Evolutionary conservation across 2,329 filamentous ascomycete species (phyloP).

Genomic region (Aspergillus persii): DNA sequence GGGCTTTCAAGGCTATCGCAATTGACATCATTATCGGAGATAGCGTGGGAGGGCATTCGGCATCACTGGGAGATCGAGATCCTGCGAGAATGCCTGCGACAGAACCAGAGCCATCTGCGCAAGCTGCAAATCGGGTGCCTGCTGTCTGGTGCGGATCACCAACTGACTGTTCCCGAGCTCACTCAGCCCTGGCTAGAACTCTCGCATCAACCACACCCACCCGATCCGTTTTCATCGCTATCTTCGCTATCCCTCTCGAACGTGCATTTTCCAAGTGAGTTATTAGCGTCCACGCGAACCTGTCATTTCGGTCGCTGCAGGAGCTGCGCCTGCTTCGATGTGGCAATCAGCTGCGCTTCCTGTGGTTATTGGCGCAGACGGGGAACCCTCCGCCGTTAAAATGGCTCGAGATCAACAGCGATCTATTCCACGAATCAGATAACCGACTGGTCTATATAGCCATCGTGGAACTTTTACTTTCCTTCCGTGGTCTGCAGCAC

Average conservation of each 20-base stretch:
- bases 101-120: not conserved
- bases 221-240: not conserved
- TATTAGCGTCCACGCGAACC: not conserved
- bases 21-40: not conserved
- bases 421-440: not conserved
- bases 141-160: not conserved
- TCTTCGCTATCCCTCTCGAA: not conserved
- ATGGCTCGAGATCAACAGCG: not conserved
- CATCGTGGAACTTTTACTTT: constrained; percentile 11
- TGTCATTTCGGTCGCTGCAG: not conserved
- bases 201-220: not conserved
- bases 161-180: not conserved
- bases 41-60: not conserved
- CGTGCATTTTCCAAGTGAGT: not conserved
- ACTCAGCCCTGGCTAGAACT: not conserved
- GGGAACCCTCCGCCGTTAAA: not conserved
- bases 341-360: not conserved
- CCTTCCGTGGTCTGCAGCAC: constrained; percentile 13
- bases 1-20: not conserved
- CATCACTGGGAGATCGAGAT: not conserved
- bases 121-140: not conserved
- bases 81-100: not conserved
- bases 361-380: not conserved
- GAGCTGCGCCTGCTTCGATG: not conserved
- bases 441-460: constrained; percentile 1